Base-by-base conservation (phyloP, 495 filamentous ascomycete genomes). In the Neurospora terricola region DNA sequence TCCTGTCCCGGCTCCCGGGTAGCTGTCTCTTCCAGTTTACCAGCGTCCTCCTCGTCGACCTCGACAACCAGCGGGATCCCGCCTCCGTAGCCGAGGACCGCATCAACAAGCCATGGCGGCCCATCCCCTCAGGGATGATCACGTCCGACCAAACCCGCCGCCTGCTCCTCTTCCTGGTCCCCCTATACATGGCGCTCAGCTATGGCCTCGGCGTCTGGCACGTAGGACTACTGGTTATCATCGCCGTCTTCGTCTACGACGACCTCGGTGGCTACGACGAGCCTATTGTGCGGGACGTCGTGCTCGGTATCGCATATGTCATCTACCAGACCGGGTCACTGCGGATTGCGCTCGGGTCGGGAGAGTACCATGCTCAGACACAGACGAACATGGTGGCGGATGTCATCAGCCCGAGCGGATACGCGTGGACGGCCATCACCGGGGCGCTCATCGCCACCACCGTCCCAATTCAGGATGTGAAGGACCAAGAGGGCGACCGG, bases 41-140 rank as follows among this genome's bases (percentile, higher is more conserved):
- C n/a, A 23, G 43, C 73, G 72, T 87, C 27, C 74, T 88, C 30
- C 71, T 82, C 62, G 84, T 85, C 76, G 77, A 80, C 71, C 74
- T 88, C 34, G 78, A 81, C 39, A 90, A 90, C 77, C 87, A 90
- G 73, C 82, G 86, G 9, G 79, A 75, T 14, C 80, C 81, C 0
- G 73, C 79, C 23, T 86, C 86, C 4, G 75, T 87, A n/a, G 66
- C 75, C 0, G 88, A 89, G 76, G 88, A 89, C 72, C 14, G 43
- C 0, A 73, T 87, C 75, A 91, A 91, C 80, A 91, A 90, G 77
- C 85, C 86, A 4, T 90, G 87, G 86, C 82, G 88, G 1, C 85
- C 86, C 0, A 79, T 91, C 4, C 87, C 86, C 0, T 75, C 77
- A 0, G 77, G 80, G 2, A 79, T 81, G 11, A 76, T 89, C 14